A percentile compares a stretch with the other conserved stretches of the same genome.
Conservation (phyloP, 2,329 filamentous ascomycete species). For the Xylaria sp. region DNA sequence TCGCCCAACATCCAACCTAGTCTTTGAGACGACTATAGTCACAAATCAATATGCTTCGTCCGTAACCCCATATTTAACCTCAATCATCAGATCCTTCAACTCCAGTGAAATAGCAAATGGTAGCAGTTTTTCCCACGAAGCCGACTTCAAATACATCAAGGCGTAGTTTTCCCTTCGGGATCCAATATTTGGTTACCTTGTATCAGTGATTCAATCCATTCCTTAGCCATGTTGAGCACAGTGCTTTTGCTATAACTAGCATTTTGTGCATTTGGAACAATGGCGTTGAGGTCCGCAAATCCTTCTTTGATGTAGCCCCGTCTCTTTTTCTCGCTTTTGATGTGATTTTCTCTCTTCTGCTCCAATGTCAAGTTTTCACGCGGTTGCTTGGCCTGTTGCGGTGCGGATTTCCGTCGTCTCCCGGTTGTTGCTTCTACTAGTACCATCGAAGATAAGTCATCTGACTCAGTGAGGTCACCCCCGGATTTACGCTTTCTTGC, state of each 20-base stretch:
- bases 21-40: neutral
- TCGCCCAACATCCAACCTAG: conserved; percentile 15
- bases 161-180: conserved; percentile 27
- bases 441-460: conserved; percentile 50
- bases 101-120: conserved; percentile 21
- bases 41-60: neutral
- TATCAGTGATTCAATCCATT: conserved; percentile 80
- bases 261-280: conserved; percentile 79
- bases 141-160: conserved; percentile 3
- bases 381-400: conserved; percentile 58
- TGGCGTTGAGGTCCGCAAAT: conserved; percentile 79
- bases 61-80: conserved; percentile 7
- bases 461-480: conserved; percentile 50
- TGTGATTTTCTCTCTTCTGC: conserved; percentile 84
- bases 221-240: conserved; percentile 77
- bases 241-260: conserved; percentile 86
- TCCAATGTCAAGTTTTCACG: conserved; percentile 85
- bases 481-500: conserved; percentile 61
- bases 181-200: conserved; percentile 72
- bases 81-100: conserved; percentile 20
- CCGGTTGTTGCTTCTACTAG: conserved; percentile 51
- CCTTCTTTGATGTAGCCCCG: conserved; percentile 77
- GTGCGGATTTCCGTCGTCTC: conserved; percentile 65
- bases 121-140: neutral
- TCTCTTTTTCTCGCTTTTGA: conserved; percentile 66